Base-by-base conservation (phyloP, 768 basidiomycete species). In the Dentipellis sp. region DNA sequence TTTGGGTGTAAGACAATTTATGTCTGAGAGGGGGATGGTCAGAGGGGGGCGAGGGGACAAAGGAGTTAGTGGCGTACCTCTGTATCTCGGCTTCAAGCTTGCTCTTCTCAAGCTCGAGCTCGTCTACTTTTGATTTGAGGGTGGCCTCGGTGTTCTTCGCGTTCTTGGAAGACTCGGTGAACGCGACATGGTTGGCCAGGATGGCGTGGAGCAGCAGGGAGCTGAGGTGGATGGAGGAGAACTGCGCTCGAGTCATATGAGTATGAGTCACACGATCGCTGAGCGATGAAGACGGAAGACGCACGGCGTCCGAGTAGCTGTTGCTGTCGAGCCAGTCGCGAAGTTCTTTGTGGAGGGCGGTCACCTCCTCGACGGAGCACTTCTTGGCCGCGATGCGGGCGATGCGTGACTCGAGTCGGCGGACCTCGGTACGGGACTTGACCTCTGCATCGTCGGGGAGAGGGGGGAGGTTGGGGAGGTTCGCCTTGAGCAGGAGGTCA, bases 291-390 rank as follows among this genome's bases (percentile, higher is more conserved):
- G 58, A 53, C 39, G 59, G 62, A 66, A 63, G 52, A 75, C 80
- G 64, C 64, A 88, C 88, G 72, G 84, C 81, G 58, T 84, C 82
- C 48, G 63, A 82, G 78, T 65, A 69, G 63, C 67, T 81, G 40
- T 53, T 82, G 61, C 70, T 73, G 63, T 84, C 83, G 56, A 91
- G 69, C 87, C 87, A 91, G 58, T 82, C 80, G 67, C 88, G 80
- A 59, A 91, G 77, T 72, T 91, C 89, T 65, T 82, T 80, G 71
- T 88, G 86, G 60, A 91, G 79, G 58, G 77, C 73, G 52, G 82
- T 80, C 52, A 91, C 86, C 73, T 91, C 89, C 68, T 91, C 89
- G 58, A 91, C 88, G 39, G 87, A 88, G 72, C 86, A 89, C 78
- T 88, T 90, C 80, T 88, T 88, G 12, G 81, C 79, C 36, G 89